Percentiles rank a stretch among this genome's conserved stretches.
Conservation (phyloP, 2,329 filamentous ascomycete species). For the Colletotrichum godetiae region DNA sequence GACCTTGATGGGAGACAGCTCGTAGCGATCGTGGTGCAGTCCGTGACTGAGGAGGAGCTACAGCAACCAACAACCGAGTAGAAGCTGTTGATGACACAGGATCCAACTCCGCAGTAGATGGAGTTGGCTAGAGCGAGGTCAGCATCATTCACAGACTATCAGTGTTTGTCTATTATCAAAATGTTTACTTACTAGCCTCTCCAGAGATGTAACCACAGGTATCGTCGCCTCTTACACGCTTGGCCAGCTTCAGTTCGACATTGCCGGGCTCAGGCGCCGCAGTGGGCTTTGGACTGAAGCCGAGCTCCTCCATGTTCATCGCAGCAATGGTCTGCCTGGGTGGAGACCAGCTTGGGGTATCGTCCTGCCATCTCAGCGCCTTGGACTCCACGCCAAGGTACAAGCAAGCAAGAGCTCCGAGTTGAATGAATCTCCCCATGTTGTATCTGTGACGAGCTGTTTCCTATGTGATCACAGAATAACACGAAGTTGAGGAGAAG, state of each 20-base stretch:
- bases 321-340: slow-evolving; percentile 40
- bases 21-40: slow-evolving; percentile 37
- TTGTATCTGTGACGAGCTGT: background rate
- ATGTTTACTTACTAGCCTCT: slow-evolving; percentile 36
- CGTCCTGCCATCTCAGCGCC: slow-evolving; percentile 40
- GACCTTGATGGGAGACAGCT: slow-evolving; percentile 43
- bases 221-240: slow-evolving; percentile 41
- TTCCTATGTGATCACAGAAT: background rate
- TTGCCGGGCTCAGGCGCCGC: slow-evolving; percentile 37
- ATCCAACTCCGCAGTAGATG: slow-evolving; percentile 42
- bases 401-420: slow-evolving; percentile 39
- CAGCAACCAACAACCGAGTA: slow-evolving; percentile 46
- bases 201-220: slow-evolving; percentile 48
- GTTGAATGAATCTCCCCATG: slow-evolving; percentile 39
- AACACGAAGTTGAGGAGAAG: background rate
- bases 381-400: slow-evolving; percentile 38
- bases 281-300: slow-evolving; percentile 31
- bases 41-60: slow-evolving; percentile 39
- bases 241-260: slow-evolving; percentile 33
- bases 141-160: slow-evolving; percentile 10
- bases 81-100: slow-evolving; percentile 45
- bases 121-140: slow-evolving; percentile 31
- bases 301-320: slow-evolving; percentile 38
- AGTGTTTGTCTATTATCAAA: slow-evolving; percentile 3
- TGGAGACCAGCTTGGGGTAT: slow-evolving; percentile 40